Evolutionary conservation across 1,284 basidiomycete species (phyloP).

Genomic region (Boletus hoseneyae): DNA sequence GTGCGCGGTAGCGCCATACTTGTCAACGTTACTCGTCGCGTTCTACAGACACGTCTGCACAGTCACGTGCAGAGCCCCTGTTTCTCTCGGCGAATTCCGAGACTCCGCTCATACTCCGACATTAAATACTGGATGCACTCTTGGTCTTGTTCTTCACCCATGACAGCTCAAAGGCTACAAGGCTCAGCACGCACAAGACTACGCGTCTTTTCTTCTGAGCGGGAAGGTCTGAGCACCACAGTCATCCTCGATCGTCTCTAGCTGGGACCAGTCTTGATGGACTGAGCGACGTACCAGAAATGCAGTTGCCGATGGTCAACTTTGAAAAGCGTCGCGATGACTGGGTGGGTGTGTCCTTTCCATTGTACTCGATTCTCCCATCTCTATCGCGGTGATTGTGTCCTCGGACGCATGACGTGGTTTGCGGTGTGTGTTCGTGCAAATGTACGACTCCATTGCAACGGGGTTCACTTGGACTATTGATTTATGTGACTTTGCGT

Average conservation of each 20-base stretch:
- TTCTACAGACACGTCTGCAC: conserved; percentile 13
- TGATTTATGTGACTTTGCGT: too few species aligned
- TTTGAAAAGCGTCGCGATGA: conserved; percentile 36
- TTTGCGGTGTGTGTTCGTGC: neutral
- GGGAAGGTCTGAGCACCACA: conserved; percentile 62
- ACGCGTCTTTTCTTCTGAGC: conserved; percentile 42
- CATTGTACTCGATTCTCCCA: neutral
- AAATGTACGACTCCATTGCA: neutral
- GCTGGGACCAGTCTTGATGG: conserved; percentile 45
- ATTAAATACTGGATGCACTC: conserved; percentile 14
- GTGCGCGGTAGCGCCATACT: conserved; percentile 20
- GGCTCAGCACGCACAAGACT: conserved; percentile 46
- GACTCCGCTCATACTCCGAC: conserved; percentile 15
- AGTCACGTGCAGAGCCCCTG: conserved; percentile 23
- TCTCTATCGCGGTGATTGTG: conserved; percentile 25
- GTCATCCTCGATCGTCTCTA: conserved; percentile 50
- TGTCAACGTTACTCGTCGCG: conserved; percentile 7
- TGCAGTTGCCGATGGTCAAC: conserved; percentile 26
- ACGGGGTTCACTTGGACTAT: too few species aligned
- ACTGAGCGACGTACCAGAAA: conserved; percentile 53
- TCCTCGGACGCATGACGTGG: conserved; percentile 17
- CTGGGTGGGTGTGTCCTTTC: conserved; percentile 25
- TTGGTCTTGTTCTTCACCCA: conserved; percentile 3
- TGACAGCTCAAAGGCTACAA: conserved; percentile 51
- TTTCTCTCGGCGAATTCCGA: conserved; percentile 14